Conservation (phyloP, 2,329 filamentous ascomycete species). For the Aspergillus candidus region DNA sequence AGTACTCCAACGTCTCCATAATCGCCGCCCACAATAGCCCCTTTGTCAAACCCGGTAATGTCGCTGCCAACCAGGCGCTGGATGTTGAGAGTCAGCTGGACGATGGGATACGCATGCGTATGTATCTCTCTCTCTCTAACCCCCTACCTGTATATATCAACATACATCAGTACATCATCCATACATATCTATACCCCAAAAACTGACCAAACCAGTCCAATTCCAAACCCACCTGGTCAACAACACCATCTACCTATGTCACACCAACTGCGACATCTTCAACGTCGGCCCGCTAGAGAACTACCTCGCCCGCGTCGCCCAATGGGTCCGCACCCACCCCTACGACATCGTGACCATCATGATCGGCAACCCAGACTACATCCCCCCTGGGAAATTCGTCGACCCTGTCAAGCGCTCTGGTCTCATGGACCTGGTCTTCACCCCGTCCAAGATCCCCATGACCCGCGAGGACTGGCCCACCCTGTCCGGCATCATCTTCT, state of each 20-base stretch:
- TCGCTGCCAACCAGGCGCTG: slow-evolving; percentile 68
- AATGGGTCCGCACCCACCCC: slow-evolving; percentile 70
- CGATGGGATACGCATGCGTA: slow-evolving; percentile 60
- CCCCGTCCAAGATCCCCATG: slow-evolving; percentile 66
- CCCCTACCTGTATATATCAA: too few relatives aligned
- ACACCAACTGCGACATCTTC: slow-evolving; percentile 74
- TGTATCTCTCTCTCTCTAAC: too few relatives aligned
- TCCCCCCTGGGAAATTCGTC: slow-evolving; percentile 58
- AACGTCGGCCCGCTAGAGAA: slow-evolving; percentile 71
- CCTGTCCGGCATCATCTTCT: slow-evolving; percentile 67
- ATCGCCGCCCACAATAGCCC: slow-evolving; percentile 77
- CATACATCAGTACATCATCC: too few relatives aligned
- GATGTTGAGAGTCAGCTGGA: slow-evolving; percentile 65
- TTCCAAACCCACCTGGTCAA: slow-evolving; percentile 55
- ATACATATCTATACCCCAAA: too few relatives aligned
- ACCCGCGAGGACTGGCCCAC: slow-evolving; percentile 74
- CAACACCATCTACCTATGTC: slow-evolving; percentile 67
- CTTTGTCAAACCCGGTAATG: slow-evolving; percentile 63
- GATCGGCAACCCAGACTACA: slow-evolving; percentile 76
- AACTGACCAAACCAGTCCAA: slow-evolving; percentile 45
- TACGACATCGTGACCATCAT: slow-evolving; percentile 86
- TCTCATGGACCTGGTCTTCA: slow-evolving; percentile 66
- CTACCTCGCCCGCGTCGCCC: slow-evolving; percentile 62
- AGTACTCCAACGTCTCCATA: slow-evolving; percentile 75
- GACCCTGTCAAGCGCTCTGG: slow-evolving; percentile 65